Percentiles rank a stretch among this genome's conserved stretches.
Evolutionary conservation across 73 alveolate species (phyloP).

Genomic region (Tetrahymena elliotti): DNA sequence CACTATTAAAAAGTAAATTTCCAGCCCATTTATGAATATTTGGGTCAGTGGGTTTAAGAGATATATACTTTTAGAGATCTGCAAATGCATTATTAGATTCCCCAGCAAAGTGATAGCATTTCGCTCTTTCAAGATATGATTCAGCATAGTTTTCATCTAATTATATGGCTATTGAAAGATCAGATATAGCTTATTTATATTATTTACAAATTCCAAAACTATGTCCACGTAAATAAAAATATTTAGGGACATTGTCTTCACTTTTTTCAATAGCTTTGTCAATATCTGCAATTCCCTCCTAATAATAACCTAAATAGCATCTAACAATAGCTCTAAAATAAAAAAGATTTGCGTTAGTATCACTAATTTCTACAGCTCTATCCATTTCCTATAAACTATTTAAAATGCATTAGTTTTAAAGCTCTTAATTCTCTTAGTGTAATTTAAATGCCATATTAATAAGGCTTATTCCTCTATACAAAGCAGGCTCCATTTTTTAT

Average conservation of each 20-base stretch:
- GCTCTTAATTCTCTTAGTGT: not conserved
- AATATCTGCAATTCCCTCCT: slow-evolving; percentile 30
- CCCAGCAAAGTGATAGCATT: slow-evolving; percentile 24
- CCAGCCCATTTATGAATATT: slow-evolving; percentile 52
- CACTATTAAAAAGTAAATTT: slow-evolving; percentile 34
- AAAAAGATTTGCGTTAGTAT: slow-evolving; percentile 32
- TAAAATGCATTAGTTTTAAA: not conserved
- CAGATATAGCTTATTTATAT: slow-evolving; percentile 30
- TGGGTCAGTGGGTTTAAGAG: slow-evolving; percentile 26
- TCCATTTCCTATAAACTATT: slow-evolving; percentile 19
- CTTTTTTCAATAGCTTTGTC: slow-evolving; percentile 45
- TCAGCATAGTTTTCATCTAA: slow-evolving; percentile 44
- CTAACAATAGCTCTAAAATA: slow-evolving; percentile 41
- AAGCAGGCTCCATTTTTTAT: slow-evolving; percentile 46
- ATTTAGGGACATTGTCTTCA: slow-evolving; percentile 41
- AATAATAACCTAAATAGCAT: slow-evolving; percentile 7
- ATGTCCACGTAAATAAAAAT: slow-evolving; percentile 41
- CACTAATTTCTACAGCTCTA: slow-evolving; percentile 26
- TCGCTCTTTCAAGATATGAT: slow-evolving; percentile 45
- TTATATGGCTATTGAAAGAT: slow-evolving; percentile 19
- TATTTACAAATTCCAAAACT: slow-evolving; percentile 12
- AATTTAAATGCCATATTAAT: slow-evolving; percentile 14
- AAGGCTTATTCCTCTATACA: slow-evolving; percentile 33
- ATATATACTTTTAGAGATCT: slow-evolving; percentile 20
- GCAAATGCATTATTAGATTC: slow-evolving; percentile 29